These are phyloP conservation scores for Saturnispora galanensis DNA, from an alignment of 805 yeast genomes.

Conservation along the genomic window DNA sequence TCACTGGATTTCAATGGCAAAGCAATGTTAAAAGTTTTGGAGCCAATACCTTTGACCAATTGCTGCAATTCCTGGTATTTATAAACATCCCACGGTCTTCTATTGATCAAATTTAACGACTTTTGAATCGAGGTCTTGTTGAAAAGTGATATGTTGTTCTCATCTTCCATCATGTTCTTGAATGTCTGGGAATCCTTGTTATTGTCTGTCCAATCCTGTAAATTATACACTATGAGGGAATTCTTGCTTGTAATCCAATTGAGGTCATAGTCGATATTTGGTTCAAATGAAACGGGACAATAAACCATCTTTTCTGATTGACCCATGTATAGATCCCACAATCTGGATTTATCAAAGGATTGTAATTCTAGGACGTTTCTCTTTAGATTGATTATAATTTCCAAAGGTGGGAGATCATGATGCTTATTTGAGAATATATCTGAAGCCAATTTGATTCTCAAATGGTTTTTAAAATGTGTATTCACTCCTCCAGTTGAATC, in stretches of 20 bases:
- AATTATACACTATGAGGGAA: slow-evolving; percentile 18
- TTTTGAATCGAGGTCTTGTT: slow-evolving; percentile 17
- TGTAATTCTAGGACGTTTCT: slow-evolving; percentile 15
- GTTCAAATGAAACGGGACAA: slow-evolving; percentile 18
- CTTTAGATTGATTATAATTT: slow-evolving; percentile 23
- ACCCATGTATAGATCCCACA: slow-evolving; percentile 17
- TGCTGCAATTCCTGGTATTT: slow-evolving; percentile 5
- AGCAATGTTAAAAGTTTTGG: slow-evolving; percentile 9
- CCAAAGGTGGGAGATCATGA: slow-evolving; percentile 23
- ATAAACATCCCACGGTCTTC: slow-evolving; percentile 15
- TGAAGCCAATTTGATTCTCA: slow-evolving; percentile 26
- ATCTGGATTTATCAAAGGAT: slow-evolving; percentile 11
- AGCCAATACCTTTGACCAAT: slow-evolving; percentile 6
- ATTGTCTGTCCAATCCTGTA: slow-evolving; percentile 13
- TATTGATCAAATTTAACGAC: slow-evolving; percentile 17
- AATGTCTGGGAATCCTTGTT: slow-evolving; percentile 1
- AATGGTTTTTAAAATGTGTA: slow-evolving; percentile 20
- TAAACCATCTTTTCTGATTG: slow-evolving; percentile 22
- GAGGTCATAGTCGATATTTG: slow-evolving; percentile 19
- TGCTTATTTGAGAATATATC: slow-evolving; percentile 20
- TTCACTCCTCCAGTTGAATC: slow-evolving; percentile 25
- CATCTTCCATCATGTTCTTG: slow-evolving; percentile 7
- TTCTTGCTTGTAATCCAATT: slow-evolving; percentile 24
- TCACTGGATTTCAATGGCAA: background rate
- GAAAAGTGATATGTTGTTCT: slow-evolving; percentile 8